These are phyloP conservation scores for Flaveria linearis DNA, from an alignment of 129 eudicot species.

Conservation along the genomic window DNA sequence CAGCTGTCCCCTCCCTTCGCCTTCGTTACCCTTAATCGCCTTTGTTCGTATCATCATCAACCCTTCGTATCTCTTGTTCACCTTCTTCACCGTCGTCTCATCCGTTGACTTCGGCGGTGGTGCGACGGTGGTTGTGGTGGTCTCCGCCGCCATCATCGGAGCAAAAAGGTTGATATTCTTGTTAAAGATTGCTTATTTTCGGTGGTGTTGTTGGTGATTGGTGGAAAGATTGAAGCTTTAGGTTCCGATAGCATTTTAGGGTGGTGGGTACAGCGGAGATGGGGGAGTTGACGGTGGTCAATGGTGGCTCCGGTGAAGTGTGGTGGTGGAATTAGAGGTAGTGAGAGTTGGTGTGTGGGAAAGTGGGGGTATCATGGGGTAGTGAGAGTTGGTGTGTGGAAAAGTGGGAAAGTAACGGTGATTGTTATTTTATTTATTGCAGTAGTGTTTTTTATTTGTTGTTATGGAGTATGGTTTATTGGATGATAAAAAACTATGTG, in stretches of 20 bases:
- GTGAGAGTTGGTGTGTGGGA: constrained; percentile 12
- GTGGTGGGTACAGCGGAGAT: constrained; percentile 13
- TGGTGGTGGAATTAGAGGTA: constrained; percentile 12
- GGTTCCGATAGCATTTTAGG: constrained; percentile 18
- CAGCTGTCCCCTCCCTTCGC: no score
- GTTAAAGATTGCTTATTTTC: background rate
- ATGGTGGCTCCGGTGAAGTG: constrained; percentile 28
- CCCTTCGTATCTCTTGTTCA: constrained; percentile 74
- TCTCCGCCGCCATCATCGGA: background rate
- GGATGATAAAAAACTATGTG: no score
- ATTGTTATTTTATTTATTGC: no score
- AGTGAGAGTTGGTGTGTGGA: no score
- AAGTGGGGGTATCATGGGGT: background rate
- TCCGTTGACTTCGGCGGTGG: constrained; percentile 42
- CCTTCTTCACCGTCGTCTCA: constrained; percentile 61
- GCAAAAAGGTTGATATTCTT: background rate
- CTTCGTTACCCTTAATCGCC: no score
- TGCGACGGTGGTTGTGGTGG: constrained; percentile 28
- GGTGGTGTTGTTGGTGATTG: background rate
- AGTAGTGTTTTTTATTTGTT: no score
- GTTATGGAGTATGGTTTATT: no score
- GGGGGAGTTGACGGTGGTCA: background rate
- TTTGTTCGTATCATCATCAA: constrained; percentile 48
- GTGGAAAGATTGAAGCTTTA: constrained; percentile 2
- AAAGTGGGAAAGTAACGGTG: no score